Evolutionary conservation across 768 basidiomycete genomes (phyloP), one percentile per base, ranked within the genome.

Genomic region (Tylopilus vinaceipallidus): DNA sequence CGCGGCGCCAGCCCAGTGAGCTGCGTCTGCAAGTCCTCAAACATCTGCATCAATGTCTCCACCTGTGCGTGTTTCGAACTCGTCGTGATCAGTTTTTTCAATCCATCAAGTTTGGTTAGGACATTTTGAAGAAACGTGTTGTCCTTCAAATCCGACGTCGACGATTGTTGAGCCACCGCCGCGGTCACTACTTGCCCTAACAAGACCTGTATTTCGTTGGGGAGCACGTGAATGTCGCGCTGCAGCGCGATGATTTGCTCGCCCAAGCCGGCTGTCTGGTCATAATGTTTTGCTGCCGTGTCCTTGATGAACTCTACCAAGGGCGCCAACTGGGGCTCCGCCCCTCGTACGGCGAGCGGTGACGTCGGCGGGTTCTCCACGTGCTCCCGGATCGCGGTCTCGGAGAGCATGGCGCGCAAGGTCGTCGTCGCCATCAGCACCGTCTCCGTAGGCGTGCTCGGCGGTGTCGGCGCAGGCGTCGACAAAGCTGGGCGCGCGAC

Each of bases 11-110:
- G 65, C 8, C 59, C 59, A 12, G 65, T 67, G 44, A 83, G 56
- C n/a, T 71, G 72, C 3, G 48, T 44, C 43, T 71, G 67, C 35
- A 80, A 62, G 14, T 67, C 74, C 24, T 72, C 73, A 33, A 80
- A 55, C 47, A 69, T 69, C 29, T 56, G 63, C 24, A 65, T 45
- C 6, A 75, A 57, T 6, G 50, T 52, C 16, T 65, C 55, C 33
- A 60, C 42, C 20, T 49, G 54, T 12, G 50, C 32, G 13, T 47
- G 27, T 37, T 50, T 50, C 17, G 51, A 50, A n/a, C 41, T 47
- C 16, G 44, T 40, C 14, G 40, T 37, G 6, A 52, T 34, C 26
- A 56, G 58, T 26, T 52, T 53, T 43, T 34, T 61, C 55, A 62
- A 29, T 38, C 38, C 59, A 23, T 58, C 58, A 17, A 68, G 50